Evolutionary conservation across 352 stramenopile genomes (phyloP).

Genomic region (Elongisporangium anandrum): DNA sequence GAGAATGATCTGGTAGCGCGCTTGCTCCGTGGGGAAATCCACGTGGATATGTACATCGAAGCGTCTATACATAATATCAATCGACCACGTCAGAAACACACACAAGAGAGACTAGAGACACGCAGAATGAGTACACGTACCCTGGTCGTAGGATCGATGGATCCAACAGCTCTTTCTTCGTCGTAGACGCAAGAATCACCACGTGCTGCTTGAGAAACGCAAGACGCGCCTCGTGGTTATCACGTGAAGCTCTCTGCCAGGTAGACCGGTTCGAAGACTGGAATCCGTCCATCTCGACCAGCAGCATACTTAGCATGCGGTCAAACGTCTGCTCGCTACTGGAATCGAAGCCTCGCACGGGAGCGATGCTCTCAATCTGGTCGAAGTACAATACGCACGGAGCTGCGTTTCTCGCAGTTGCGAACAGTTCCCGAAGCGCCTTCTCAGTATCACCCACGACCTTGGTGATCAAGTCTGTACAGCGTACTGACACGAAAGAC

Average conservation of each 20-base stretch:
- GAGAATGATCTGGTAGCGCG: constrained; percentile 40
- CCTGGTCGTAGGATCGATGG: constrained; percentile 82
- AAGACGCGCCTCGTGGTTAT: constrained; percentile 28
- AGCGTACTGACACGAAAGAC: constrained; percentile 86
- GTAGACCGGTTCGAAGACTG: background rate
- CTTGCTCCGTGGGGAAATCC: constrained; percentile 49
- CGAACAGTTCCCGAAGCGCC: constrained; percentile 83
- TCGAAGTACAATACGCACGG: constrained; percentile 92
- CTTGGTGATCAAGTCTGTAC: constrained; percentile 88
- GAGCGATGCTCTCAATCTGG: constrained; percentile 89
- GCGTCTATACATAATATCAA: constrained; percentile 28
- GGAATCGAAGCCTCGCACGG: constrained; percentile 85
- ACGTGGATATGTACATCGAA: constrained; percentile 81
- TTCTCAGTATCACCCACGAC: constrained; percentile 90
- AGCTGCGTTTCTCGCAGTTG: constrained; percentile 75
- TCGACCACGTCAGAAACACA: background rate
- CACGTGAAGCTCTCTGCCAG: background rate
- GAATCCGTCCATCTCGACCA: constrained; percentile 91
- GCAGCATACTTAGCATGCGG: constrained; percentile 86
- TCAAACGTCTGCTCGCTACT: constrained; percentile 92
- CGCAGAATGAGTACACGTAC: constrained; percentile 21
- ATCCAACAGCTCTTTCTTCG: constrained; percentile 68
- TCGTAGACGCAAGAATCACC: constrained; percentile 82
- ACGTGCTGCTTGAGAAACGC: constrained; percentile 81
- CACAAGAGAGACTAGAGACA: background rate